phyloP scores from a whole-genome alignment of 495 filamentous ascomycete species.

The Hypoxylon fragiforme region DNA sequence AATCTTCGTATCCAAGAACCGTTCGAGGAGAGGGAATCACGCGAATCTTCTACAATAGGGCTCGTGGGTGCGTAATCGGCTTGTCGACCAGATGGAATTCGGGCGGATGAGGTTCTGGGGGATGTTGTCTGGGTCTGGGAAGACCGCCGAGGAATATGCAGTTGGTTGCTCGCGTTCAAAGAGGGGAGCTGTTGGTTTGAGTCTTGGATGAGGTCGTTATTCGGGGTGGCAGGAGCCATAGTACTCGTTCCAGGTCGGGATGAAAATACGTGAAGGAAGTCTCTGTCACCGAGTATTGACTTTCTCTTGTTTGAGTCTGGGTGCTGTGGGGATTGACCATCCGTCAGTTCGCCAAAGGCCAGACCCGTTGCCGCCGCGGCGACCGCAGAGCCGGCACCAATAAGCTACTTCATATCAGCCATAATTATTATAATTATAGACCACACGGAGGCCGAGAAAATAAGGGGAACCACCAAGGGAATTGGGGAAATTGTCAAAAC shows the following conservation, averaged over 20 bases:
- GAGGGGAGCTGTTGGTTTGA: conserved; percentile 36
- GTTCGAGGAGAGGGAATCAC: conserved; percentile 57
- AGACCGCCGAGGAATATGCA: conserved; percentile 37
- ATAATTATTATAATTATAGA: conserved; percentile 15
- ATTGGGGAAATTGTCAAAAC: background rate
- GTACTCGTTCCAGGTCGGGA: conserved; percentile 47
- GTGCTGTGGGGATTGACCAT: conserved; percentile 20
- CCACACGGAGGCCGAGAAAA: background rate
- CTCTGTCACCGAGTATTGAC: conserved; percentile 45
- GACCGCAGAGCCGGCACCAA: conserved; percentile 61
- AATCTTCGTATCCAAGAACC: conserved; percentile 79
- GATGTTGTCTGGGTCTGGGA: conserved; percentile 42
- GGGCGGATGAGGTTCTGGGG: conserved; percentile 36
- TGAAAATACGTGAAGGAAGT: conserved; percentile 40
- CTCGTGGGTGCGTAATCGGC: conserved; percentile 36
- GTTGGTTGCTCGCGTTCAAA: conserved; percentile 32
- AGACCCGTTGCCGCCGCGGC: conserved; percentile 61
- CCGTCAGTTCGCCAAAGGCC: conserved; percentile 53
- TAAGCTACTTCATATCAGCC: conserved; percentile 47
- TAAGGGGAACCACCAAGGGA: background rate
- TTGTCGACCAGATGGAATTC: conserved; percentile 52
- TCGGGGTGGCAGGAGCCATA: conserved; percentile 33
- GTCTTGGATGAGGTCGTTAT: conserved; percentile 42
- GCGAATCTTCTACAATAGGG: conserved; percentile 43
- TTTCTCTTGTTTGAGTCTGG: conserved; percentile 48